Evolutionary conservation across 345 rosid species (phyloP), one percentile per base, ranked within the genome.

Genomic region (Syzygium jambos): DNA sequence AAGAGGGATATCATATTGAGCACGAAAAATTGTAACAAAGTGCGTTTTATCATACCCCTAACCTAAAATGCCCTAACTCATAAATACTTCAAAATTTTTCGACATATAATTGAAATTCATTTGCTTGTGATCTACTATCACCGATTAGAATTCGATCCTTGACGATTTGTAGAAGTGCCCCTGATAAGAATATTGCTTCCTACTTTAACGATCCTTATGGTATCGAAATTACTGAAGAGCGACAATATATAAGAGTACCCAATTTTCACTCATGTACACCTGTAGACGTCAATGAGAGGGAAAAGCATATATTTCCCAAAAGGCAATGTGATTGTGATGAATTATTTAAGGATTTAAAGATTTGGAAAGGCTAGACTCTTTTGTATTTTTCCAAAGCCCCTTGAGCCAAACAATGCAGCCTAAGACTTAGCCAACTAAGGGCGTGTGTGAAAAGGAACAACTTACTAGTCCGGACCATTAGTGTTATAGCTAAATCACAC

Each of bases 341-440:
- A 43, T 73, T 38, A 38, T 5, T 34, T 73, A 73, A 73, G 27
- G 49, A 73, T 19, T 73, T 34, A 22, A 30, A 30, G 43, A 65
- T 65, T 9, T 23, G 78, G 30, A 25, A 57, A 25, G 65, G 43
- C 43, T 41, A 41, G 4, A 41, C 43, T 51, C 12, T 51, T 51
- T 51, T 51, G 12, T 51, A 10, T 51, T 51, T 51, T 51, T 51
- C 52, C 43, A 41, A 41, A 41, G 43, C 43, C 43, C 43, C 43
- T 41, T 6, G 43, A 43, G 6, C 7, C 7, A 43, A 43, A 43
- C 46, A 41, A 41, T 41, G 46, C 46, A 5, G 46, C 46, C 7
- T 93, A 94, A 53, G 92, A 91, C 90, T 92, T 89, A 97, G 89
- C 99, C 99, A 97, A 90, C 94, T 89, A 91, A 97, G 92, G 43